Percentiles rank a stretch among this genome's conserved stretches.
Evolutionary conservation across 2,329 filamentous ascomycete genomes (phyloP).

Genomic region (Pseudonectria buxi): DNA sequence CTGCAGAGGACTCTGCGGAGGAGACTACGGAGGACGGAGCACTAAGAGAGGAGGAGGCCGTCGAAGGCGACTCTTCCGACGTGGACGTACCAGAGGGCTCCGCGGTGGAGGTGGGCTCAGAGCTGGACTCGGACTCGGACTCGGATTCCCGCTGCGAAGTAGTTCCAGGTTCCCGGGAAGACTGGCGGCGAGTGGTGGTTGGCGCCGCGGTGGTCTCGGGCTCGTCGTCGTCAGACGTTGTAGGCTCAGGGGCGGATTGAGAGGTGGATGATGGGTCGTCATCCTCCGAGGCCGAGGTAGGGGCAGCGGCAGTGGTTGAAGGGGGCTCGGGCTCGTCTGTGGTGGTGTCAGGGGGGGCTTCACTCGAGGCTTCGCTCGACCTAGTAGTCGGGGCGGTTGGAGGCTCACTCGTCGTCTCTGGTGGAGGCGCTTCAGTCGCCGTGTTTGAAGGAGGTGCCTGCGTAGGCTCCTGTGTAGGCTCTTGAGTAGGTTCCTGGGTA

Average conservation of each 20-base stretch:
- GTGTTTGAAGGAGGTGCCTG: neutral
- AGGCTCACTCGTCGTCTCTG: constrained; percentile 13
- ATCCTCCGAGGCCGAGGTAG: constrained; percentile 4
- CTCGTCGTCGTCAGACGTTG: neutral
- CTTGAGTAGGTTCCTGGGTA: neutral
- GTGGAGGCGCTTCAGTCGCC: neutral
- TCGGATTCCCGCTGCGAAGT: neutral
- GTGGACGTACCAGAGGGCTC: constrained; percentile 25
- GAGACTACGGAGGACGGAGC: constrained; percentile 23
- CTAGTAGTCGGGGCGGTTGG: constrained; percentile 8
- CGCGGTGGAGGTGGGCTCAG: constrained; percentile 17
- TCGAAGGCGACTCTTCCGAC: constrained; percentile 19
- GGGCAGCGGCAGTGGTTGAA: constrained; percentile 8
- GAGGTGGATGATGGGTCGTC: constrained; percentile 10
- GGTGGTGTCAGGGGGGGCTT: constrained; percentile 18
- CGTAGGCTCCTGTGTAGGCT: constrained; percentile 1
- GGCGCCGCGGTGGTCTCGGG: too few species aligned
- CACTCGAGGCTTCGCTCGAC: constrained; percentile 3
- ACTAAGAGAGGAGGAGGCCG: constrained; percentile 22
- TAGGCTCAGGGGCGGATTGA: constrained; percentile 1
- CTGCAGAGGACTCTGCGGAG: constrained; percentile 25
- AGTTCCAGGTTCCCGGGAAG: too few species aligned
- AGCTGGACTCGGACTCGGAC: constrained; percentile 2
- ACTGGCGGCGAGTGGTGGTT: too few species aligned
- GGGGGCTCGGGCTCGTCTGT: constrained; percentile 13